Conservation (phyloP, 805 yeast species). For the Debaryomyces hansenii region DNA sequence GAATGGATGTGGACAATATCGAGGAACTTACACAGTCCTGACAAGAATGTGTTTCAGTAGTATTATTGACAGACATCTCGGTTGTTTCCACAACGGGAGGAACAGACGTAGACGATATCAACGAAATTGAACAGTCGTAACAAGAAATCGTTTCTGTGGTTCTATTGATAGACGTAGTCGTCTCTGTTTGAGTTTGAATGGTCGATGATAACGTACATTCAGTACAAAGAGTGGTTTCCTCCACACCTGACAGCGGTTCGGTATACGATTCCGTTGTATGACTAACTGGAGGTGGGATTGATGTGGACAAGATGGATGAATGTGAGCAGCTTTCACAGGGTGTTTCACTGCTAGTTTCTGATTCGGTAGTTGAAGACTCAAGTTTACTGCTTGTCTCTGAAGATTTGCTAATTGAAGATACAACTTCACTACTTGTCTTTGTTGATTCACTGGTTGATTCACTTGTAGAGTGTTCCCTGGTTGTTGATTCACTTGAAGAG, state of each 20-base stretch:
- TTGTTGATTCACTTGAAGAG: too few relatives aligned
- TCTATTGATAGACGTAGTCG: neutral
- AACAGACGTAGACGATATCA: too few relatives aligned
- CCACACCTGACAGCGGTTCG: neutral
- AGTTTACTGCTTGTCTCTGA: too few relatives aligned
- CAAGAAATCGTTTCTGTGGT: neutral
- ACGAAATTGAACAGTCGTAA: too few relatives aligned
- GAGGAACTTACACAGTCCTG: too few relatives aligned
- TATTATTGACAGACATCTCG: neutral
- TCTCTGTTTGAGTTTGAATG: neutral
- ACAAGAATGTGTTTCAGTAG: neutral
- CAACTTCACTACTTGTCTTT: too few relatives aligned
- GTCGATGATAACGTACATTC: neutral
- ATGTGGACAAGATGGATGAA: neutral
- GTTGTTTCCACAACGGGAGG: too few relatives aligned
- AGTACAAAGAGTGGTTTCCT: neutral
- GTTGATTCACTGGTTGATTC: neutral
- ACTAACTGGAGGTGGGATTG: neutral
- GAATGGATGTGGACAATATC: too few relatives aligned
- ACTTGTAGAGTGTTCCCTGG: too few relatives aligned
- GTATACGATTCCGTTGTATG: neutral
- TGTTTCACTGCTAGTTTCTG: too few relatives aligned
- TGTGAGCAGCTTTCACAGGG: neutral
- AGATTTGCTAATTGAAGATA: neutral
- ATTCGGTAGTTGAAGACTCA: too few relatives aligned